Base-by-base conservation (phyloP, 1,284 basidiomycete species). In the Sporisorium sorghi region DNA sequence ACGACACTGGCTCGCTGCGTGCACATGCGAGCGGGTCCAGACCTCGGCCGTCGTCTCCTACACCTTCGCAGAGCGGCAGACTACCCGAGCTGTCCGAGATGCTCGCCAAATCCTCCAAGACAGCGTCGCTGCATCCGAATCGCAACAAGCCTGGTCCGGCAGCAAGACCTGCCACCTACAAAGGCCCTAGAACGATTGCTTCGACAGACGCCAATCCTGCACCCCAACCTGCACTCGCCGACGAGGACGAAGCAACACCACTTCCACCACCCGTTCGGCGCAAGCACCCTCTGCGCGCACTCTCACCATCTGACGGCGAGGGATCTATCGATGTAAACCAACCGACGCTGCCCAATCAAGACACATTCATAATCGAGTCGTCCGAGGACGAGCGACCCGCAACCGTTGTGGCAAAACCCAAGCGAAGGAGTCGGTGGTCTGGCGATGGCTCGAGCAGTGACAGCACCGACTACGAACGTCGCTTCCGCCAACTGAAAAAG, bases 381-480 rank as follows among this genome's bases (percentile, higher is more conserved):
- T 74, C 72, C 3, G 66, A 69, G 21, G 72, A 73, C 26, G 71
- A 73, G 33, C 43, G 65, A n/a, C 55, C 57, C 4, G 15, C 47
- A 15, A 46, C 59, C 1, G 35, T 30, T 2, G 6, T 46, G 33
- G n/a, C 54, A 2, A 59, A 49, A 21, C n/a, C 47, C 9, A 61
- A 54, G 53, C 58, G 71, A n/a, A 53, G 71, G 32, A 73, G 71
- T 43, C 56, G 71, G 33, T 73, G 71, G 71, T 73, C 71, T 15
- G 71, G 66, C 39, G 56, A 69, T 21, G 63, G 61, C 6, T 61
- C 67, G 2, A 61, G 56, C 57, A 65, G 62, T 53, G 79, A 79
- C 49, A 79, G 77, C 56, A 75, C 78, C 28, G 81, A 82, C 47
- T 82, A 82, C 54, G 79, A 79, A 21, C 70, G 75, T 10, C 76